Conservation (phyloP, 345 rosid species). For the Dipteronia dyeriana region DNA sequence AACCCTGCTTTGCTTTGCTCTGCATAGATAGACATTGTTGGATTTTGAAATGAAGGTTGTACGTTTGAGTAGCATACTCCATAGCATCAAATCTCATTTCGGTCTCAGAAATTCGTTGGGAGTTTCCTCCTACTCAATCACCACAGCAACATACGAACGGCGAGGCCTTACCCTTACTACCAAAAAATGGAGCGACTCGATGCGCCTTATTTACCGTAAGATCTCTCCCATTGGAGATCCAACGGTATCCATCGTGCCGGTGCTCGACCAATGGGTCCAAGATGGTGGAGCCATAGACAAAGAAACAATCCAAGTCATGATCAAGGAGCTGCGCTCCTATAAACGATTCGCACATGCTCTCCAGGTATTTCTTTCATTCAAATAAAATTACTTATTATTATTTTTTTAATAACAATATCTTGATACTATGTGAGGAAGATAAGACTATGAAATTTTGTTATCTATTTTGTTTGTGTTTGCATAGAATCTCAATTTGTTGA, state of each 20-base stretch:
- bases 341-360: slow-evolving; percentile 43
- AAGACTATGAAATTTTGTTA: not conserved
- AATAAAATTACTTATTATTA: not conserved
- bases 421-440: no score
- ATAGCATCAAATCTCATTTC: no score
- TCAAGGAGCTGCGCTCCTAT: slow-evolving; percentile 27
- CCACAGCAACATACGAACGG: no score
- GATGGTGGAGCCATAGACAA: slow-evolving; percentile 32
- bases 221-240: slow-evolving; percentile 37
- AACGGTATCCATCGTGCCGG: slow-evolving; percentile 29
- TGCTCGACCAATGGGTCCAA: slow-evolving; percentile 46
- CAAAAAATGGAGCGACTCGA: not conserved
- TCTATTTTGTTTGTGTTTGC: not conserved
- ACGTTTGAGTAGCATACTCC: no score
- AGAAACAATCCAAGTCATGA: slow-evolving; percentile 9
- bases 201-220: slow-evolving; percentile 22
- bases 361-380: slow-evolving; percentile 29
- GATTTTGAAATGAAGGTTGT: no score
- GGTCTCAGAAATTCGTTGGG: no score
- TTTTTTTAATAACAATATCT: not conserved
- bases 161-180: no score
- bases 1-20: not conserved
- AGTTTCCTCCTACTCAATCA: no score
- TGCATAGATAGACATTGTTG: not conserved
- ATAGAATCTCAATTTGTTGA: not conserved